A percentile compares a stretch with the other conserved stretches of the same genome.
These are phyloP conservation scores for Dothideomycetes sp. DNA, from an alignment of 2,329 filamentous ascomycete species.

Conservation along the genomic window DNA sequence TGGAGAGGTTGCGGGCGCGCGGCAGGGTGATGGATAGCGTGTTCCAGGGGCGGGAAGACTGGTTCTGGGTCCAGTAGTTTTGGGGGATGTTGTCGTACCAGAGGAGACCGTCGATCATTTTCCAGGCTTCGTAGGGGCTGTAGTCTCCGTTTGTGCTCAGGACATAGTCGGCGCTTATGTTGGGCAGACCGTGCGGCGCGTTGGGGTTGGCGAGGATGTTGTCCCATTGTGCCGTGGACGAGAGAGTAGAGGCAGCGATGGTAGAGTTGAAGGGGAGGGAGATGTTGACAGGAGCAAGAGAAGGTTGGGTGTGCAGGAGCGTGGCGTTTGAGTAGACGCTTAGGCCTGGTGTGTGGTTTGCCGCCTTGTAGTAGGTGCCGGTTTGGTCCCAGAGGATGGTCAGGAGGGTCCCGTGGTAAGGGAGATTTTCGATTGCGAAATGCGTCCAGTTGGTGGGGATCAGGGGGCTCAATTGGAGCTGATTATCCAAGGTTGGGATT, in stretches of 20 bases:
- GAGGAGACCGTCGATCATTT: slow-evolving; percentile 32
- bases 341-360: slow-evolving; percentile 19
- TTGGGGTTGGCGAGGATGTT: slow-evolving; percentile 33
- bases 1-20: slow-evolving; percentile 11
- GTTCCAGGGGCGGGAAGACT: slow-evolving; percentile 10
- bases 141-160: slow-evolving; percentile 15
- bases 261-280: slow-evolving; percentile 13
- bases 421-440: slow-evolving; percentile 32
- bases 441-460: slow-evolving; percentile 25
- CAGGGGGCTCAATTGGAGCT: slow-evolving; percentile 28
- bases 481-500: slow-evolving; percentile 27
- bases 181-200: slow-evolving; percentile 20
- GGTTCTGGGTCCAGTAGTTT: slow-evolving; percentile 23
- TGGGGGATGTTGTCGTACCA: slow-evolving; percentile 28
- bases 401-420: slow-evolving; percentile 33
- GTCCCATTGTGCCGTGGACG: slow-evolving; percentile 15
- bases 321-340: slow-evolving; percentile 27
- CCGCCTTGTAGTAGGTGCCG: slow-evolving; percentile 26
- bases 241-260: slow-evolving; percentile 11
- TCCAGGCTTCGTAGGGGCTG: slow-evolving; percentile 22
- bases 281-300: slow-evolving; percentile 10
- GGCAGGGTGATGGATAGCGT: slow-evolving; percentile 13
- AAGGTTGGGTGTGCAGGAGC: slow-evolving; percentile 18
- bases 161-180: slow-evolving; percentile 25
- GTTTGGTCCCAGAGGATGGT: slow-evolving; percentile 30